Conservation (phyloP, 2,329 filamentous ascomycete species). For the Chaetomium globosum region DNA sequence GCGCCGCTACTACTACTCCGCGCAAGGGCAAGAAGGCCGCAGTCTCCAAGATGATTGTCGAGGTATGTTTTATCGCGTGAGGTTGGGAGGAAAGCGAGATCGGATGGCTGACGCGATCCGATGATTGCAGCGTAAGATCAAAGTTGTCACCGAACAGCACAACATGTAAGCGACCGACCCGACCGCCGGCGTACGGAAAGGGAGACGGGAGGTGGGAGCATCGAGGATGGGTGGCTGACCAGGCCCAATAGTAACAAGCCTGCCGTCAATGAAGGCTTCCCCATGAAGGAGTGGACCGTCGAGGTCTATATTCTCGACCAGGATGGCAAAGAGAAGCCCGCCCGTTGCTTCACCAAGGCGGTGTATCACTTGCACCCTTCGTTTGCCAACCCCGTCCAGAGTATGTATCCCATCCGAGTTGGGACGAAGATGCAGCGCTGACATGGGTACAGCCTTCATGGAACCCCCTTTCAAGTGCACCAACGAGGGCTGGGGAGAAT, state of each 20-base stretch:
- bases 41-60: constrained; percentile 44
- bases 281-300: constrained; percentile 91
- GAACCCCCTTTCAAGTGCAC: constrained; percentile 84
- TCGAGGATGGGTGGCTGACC: constrained; percentile 31
- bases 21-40: neutral
- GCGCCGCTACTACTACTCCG: neutral
- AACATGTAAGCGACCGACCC: constrained; percentile 64
- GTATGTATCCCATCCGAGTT: constrained; percentile 55
- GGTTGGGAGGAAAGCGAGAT: neutral
- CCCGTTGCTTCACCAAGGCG: constrained; percentile 87
- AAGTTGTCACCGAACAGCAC: constrained; percentile 89
- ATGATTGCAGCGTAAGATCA: constrained; percentile 75
- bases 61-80: constrained; percentile 36
- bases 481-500: constrained; percentile 98
- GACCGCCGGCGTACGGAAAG: neutral
- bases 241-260: constrained; percentile 67
- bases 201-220: neutral
- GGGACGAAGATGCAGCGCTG: constrained; percentile 6
- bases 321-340: constrained; percentile 78
- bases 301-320: constrained; percentile 83
- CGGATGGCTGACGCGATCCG: constrained; percentile 15
- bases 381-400: constrained; percentile 83
- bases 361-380: constrained; percentile 92
- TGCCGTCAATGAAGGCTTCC: constrained; percentile 81
- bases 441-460: constrained; percentile 64